Conservation (phyloP, 192 early-diverging fungal genomes). For the Umbelopsis sp. region DNA sequence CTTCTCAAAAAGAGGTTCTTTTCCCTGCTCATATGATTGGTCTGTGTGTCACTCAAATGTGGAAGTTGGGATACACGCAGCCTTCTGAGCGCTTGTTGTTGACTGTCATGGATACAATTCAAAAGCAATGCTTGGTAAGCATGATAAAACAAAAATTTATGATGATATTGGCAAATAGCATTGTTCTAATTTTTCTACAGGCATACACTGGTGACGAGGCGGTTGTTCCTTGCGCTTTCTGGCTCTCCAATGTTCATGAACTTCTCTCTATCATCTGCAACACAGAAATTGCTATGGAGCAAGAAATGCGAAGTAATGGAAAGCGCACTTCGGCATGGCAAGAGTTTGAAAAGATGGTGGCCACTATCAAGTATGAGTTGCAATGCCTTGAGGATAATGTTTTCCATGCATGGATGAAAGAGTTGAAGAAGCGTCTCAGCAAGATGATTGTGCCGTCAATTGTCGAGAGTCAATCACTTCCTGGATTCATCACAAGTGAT, state of each 20-base stretch:
- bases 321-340: constrained; percentile 38
- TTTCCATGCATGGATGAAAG: constrained; percentile 97
- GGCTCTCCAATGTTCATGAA: constrained; percentile 96
- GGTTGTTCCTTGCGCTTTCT: constrained; percentile 78
- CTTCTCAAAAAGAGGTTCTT: constrained; percentile 81
- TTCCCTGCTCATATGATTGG: constrained; percentile 97
- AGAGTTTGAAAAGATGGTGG: constrained; percentile 77
- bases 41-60: constrained; percentile 76
- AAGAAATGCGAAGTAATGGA: constrained; percentile 52
- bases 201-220: constrained; percentile 80
- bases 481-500: constrained; percentile 91
- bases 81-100: constrained; percentile 80
- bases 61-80: constrained; percentile 76
- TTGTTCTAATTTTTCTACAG: constrained; percentile 27
- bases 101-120: constrained; percentile 79
- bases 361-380: constrained; percentile 83
- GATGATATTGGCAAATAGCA: background rate
- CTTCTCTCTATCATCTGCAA: constrained; percentile 81
- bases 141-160: background rate
- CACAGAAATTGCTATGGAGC: constrained; percentile 65
- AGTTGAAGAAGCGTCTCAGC: constrained; percentile 88
- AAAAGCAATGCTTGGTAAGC: constrained; percentile 66
- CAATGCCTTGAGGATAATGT: constrained; percentile 90
- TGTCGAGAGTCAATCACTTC: constrained; percentile 91
- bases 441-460: constrained; percentile 96